phyloP scores from a whole-genome alignment of 352 stramenopile species.

The Elongisporangium prolatum region DNA sequence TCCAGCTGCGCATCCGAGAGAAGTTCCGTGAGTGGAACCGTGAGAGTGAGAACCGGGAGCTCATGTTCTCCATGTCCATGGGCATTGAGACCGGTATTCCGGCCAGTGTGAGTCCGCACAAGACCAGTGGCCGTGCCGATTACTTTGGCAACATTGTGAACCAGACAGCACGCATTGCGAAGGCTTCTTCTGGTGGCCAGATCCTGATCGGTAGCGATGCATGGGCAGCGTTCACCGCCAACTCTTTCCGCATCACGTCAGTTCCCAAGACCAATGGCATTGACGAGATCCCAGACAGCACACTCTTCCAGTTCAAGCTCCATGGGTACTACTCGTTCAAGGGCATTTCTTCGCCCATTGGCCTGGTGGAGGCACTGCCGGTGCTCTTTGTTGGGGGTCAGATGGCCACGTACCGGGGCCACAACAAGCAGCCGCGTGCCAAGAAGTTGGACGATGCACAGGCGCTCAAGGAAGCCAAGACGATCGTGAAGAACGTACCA shows the following conservation, averaged over 20 bases:
- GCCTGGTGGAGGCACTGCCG: constrained; percentile 74
- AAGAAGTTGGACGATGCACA: constrained; percentile 58
- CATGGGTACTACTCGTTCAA: constrained; percentile 86
- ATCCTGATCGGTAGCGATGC: constrained; percentile 79
- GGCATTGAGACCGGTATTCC: constrained; percentile 79
- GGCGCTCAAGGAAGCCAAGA: constrained; percentile 41
- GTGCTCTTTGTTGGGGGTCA: constrained; percentile 26
- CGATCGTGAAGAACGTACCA: constrained; percentile 40
- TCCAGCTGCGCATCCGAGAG: constrained; percentile 71
- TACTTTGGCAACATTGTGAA: constrained; percentile 91
- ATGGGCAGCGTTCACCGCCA: constrained; percentile 60
- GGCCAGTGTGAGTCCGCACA: constrained; percentile 83
- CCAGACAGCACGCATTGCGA: constrained; percentile 83
- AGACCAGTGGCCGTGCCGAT: constrained; percentile 82
- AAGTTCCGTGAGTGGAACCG: constrained; percentile 78
- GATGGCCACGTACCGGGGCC: not conserved
- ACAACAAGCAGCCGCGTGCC: constrained; percentile 36
- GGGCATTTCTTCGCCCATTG: constrained; percentile 78
- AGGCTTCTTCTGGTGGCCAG: constrained; percentile 73
- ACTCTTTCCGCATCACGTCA: constrained; percentile 22
- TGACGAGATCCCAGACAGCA: constrained; percentile 38
- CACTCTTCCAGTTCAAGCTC: constrained; percentile 79
- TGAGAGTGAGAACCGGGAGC: constrained; percentile 69
- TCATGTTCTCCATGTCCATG: constrained; percentile 87
- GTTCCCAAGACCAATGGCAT: constrained; percentile 39